Evolutionary conservation across 2,329 filamentous ascomycete species (phyloP).

Genomic region (Penicillium freii): DNA sequence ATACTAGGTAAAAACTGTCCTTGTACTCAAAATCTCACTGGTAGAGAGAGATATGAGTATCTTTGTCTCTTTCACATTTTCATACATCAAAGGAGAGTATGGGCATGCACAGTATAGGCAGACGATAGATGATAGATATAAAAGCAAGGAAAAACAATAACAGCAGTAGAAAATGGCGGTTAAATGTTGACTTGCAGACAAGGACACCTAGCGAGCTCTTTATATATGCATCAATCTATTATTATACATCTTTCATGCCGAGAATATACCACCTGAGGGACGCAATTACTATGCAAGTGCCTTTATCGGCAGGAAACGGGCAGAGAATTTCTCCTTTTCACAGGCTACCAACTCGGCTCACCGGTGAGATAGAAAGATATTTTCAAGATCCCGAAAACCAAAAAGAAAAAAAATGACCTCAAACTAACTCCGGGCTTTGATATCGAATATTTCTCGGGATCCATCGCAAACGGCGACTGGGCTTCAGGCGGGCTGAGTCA

Average conservation of each 20-base stretch:
- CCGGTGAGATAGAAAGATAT: not conserved
- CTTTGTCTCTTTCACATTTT: not conserved
- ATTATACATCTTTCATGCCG: not conserved
- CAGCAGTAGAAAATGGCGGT: not conserved
- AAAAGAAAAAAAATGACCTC: not conserved
- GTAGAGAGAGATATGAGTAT: not conserved
- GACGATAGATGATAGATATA: not conserved
- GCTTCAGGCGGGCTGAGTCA: slow-evolving; percentile 3
- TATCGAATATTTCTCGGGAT: slow-evolving; percentile 17
- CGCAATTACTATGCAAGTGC: not conserved
- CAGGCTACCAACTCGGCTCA: not conserved
- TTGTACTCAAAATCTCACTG: not conserved
- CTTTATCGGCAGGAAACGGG: not conserved
- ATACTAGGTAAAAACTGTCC: too few species aligned
- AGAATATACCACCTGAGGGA: not conserved
- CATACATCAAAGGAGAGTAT: not conserved
- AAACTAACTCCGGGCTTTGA: slow-evolving; percentile 4
- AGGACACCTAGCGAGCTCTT: too few species aligned
- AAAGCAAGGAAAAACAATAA: not conserved
- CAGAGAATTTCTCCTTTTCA: not conserved
- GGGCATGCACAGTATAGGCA: not conserved
- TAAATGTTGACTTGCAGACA: not conserved
- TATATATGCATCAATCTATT: not conserved
- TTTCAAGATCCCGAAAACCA: not conserved
- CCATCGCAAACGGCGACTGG: slow-evolving; percentile 5